Conservation (phyloP, 2,329 filamentous ascomycete genomes). For the Chaetomium sp. region DNA sequence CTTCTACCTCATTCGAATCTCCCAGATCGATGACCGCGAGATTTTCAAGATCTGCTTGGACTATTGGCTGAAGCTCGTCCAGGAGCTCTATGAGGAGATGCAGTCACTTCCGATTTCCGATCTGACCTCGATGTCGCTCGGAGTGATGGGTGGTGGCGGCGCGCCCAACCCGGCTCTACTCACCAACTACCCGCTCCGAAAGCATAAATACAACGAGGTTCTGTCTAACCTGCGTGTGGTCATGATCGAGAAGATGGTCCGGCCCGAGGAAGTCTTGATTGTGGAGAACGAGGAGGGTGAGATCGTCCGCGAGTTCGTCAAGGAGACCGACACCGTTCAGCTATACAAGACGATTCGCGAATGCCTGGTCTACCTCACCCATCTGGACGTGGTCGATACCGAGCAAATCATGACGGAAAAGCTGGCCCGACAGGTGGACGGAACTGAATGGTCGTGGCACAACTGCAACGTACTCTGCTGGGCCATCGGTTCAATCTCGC, state of each 20-base stretch:
- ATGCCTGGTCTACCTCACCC: slow-evolving; percentile 93
- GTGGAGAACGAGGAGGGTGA: slow-evolving; percentile 99
- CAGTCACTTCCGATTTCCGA: slow-evolving; percentile 91
- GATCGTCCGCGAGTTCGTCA: slow-evolving; percentile 97
- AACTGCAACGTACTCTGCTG: slow-evolving; percentile 99
- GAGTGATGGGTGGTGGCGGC: slow-evolving; percentile 68
- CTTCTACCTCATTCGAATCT: slow-evolving; percentile 97
- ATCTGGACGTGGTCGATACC: slow-evolving; percentile 94
- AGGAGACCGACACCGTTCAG: slow-evolving; percentile 98
- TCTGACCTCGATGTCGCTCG: slow-evolving; percentile 78
- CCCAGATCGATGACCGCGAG: slow-evolving; percentile 95
- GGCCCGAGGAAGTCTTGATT: slow-evolving; percentile 93
- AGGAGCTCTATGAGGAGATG: slow-evolving; percentile 98
- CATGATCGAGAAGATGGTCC: slow-evolving; percentile 99
- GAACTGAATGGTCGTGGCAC: slow-evolving; percentile 96
- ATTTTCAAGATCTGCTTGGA: slow-evolving; percentile 99
- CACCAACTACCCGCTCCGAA: slow-evolving; percentile 84
- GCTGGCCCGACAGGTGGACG: slow-evolving; percentile 88
- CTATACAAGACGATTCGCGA: slow-evolving; percentile 98
- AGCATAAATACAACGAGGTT: slow-evolving; percentile 96
- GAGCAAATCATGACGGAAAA: slow-evolving; percentile 99
- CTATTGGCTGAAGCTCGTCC: slow-evolving; percentile 98
- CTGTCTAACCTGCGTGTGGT: slow-evolving; percentile 89
- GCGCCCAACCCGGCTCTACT: slow-evolving; percentile 80
- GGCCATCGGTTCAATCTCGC: slow-evolving; percentile 97